Evolutionary conservation across 1,284 basidiomycete genomes (phyloP).

Genomic region (Trichosporon inkin): DNA sequence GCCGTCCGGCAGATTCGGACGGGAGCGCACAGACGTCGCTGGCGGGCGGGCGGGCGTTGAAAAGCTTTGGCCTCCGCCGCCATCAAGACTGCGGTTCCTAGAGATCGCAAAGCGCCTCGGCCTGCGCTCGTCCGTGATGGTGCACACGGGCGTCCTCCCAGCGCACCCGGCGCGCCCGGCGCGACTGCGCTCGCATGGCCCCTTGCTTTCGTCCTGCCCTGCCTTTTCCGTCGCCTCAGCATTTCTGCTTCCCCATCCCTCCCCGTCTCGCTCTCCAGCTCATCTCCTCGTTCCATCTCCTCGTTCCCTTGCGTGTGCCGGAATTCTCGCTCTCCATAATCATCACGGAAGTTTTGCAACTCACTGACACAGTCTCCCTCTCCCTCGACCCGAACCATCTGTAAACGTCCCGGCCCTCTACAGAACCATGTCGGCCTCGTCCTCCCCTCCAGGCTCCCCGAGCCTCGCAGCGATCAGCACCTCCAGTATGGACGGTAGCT

Average conservation of each 20-base stretch:
- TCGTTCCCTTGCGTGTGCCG: not conserved
- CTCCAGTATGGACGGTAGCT: not conserved
- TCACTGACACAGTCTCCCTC: not conserved
- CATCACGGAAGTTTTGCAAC: not conserved
- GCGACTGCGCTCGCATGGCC: no score
- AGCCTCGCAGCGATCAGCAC: conserved; percentile 1
- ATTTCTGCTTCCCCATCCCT: no score
- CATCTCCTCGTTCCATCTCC: not conserved
- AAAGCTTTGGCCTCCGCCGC: conserved; percentile 6
- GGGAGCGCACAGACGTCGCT: conserved; percentile 3
- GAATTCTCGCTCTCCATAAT: not conserved
- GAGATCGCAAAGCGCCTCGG: not conserved
- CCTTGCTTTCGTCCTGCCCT: not conserved
- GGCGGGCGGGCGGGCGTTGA: not conserved
- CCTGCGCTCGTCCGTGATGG: no score
- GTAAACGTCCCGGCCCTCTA: not conserved
- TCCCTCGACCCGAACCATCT: not conserved
- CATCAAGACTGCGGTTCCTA: conserved; percentile 4
- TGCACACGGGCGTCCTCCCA: no score
- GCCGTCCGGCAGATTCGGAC: conserved; percentile 5
- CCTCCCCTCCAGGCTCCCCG: conserved; percentile 2
- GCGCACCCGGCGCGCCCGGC: no score
- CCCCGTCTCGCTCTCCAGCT: no score
- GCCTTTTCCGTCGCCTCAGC: not conserved
- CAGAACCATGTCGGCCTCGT: conserved; percentile 7